phyloP scores from a whole-genome alignment of 768 basidiomycete species.

The Saitozyma sp. region DNA sequence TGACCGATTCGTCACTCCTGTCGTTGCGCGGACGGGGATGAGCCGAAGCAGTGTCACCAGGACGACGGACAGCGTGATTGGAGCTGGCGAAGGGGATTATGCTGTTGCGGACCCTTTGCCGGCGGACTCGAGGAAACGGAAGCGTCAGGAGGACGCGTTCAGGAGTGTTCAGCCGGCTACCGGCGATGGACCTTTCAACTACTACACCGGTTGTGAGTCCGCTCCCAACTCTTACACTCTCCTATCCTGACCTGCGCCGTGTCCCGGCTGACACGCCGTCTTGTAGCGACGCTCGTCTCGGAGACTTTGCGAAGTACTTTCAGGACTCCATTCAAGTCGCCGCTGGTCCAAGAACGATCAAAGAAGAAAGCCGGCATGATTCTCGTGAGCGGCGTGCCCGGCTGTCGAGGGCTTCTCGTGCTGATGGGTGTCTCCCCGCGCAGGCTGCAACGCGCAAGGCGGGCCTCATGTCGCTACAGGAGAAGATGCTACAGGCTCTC shows the following conservation, averaged over 20 bases:
- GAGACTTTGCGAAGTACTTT: background rate
- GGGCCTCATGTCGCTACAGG: conserved; percentile 8
- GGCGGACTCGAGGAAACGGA: conserved; percentile 18
- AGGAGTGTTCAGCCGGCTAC: conserved; percentile 20
- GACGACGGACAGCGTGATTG: background rate
- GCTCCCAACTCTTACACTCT: no score
- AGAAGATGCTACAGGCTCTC: background rate
- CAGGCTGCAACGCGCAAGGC: conserved; percentile 6
- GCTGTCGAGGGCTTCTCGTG: no score
- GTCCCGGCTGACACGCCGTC: background rate
- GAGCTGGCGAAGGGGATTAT: conserved; percentile 13
- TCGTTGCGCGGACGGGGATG: background rate
- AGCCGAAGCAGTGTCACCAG: conserved; percentile 1
- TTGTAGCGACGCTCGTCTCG: background rate
- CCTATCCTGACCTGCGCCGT: background rate
- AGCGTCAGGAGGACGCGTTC: conserved; percentile 25
- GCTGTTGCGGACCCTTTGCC: conserved; percentile 11
- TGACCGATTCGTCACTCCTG: conserved; percentile 7
- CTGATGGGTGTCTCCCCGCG: background rate
- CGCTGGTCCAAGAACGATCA: background rate
- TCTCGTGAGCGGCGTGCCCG: no score
- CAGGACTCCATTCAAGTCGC: conserved; percentile 19
- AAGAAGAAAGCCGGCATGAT: background rate
- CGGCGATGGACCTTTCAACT: conserved; percentile 26
- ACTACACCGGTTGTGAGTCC: conserved; percentile 26